Evolutionary conservation across 2,329 filamentous ascomycete species (phyloP).

Genomic region (Fusarium sp.): DNA sequence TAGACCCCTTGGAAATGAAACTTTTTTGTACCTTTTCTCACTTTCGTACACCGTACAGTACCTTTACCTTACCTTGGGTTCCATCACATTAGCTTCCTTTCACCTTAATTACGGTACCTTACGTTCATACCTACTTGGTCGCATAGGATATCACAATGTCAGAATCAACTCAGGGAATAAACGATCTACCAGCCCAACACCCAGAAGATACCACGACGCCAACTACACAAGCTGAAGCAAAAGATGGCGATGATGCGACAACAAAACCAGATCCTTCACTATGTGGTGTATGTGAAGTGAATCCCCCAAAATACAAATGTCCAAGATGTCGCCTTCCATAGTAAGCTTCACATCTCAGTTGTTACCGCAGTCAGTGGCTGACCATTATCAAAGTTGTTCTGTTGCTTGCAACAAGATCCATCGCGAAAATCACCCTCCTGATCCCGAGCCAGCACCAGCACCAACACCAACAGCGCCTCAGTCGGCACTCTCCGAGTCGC

Average conservation of each 20-base stretch:
- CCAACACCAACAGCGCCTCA: background rate
- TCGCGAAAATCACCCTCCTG: slow-evolving; percentile 60
- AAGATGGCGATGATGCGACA: background rate
- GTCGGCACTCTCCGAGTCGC: slow-evolving; percentile 35
- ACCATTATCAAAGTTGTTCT: slow-evolving; percentile 61
- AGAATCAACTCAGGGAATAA: slow-evolving; percentile 6
- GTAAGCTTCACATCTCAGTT: slow-evolving; percentile 54
- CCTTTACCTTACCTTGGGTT: background rate
- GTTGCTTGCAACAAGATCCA: slow-evolving; percentile 66
- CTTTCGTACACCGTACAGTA: background rate
- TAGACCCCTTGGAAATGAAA: slow-evolving; percentile 6
- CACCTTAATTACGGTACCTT: background rate
- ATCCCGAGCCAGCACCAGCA: slow-evolving; percentile 41
- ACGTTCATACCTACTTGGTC: background rate
- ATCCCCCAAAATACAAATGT: slow-evolving; percentile 70
- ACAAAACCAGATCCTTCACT: slow-evolving; percentile 30
- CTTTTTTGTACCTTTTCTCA: slow-evolving; percentile 11
- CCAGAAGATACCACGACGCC: background rate
- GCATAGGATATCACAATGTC: slow-evolving; percentile 23
- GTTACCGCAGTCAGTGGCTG: background rate
- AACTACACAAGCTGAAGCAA: background rate
- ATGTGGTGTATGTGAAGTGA: slow-evolving; percentile 64
- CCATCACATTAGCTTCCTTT: background rate
- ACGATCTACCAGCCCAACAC: background rate
- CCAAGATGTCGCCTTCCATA: slow-evolving; percentile 67